A percentile compares a stretch with the other conserved stretches of the same genome.
Conservation (phyloP, 2,329 filamentous ascomycete genomes). For the Cercospora brassicicola region DNA sequence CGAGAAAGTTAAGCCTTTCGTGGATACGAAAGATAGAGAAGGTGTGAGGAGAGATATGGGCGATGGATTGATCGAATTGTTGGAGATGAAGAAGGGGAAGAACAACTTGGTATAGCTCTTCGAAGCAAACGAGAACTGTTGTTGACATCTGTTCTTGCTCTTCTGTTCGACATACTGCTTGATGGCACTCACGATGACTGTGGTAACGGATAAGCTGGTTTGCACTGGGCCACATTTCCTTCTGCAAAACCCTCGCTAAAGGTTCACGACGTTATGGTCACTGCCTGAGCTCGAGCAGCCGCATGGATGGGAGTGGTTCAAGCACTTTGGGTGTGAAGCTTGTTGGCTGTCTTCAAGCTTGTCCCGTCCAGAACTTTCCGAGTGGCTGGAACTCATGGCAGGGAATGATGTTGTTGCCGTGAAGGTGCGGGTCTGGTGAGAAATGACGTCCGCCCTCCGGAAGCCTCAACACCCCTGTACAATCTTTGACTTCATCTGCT, state of each 20-base stretch:
- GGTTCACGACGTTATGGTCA: background rate
- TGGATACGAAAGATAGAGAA: conserved; percentile 12
- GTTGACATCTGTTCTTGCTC: background rate
- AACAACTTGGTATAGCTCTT: conserved; percentile 8
- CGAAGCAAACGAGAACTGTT: background rate
- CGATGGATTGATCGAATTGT: conserved; percentile 20
- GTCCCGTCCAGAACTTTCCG: background rate
- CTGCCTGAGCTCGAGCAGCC: background rate
- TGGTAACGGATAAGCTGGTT: background rate
- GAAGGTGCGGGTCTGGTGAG: background rate
- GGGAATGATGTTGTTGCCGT: background rate
- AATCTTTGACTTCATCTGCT: background rate
- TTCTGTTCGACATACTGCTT: background rate
- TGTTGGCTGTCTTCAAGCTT: background rate
- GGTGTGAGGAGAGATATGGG: conserved; percentile 17
- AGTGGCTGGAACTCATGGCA: background rate
- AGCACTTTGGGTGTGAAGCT: background rate
- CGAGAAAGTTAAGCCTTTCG: conserved; percentile 16
- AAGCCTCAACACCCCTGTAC: background rate
- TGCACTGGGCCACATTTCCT: background rate
- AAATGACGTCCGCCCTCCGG: background rate
- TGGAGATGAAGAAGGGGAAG: conserved; percentile 21
- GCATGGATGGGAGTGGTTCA: background rate
- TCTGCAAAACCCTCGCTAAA: background rate
- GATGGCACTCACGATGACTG: background rate